Conservation (phyloP, 2,329 filamentous ascomycete genomes). For the Emericellopsis cladophorae region DNA sequence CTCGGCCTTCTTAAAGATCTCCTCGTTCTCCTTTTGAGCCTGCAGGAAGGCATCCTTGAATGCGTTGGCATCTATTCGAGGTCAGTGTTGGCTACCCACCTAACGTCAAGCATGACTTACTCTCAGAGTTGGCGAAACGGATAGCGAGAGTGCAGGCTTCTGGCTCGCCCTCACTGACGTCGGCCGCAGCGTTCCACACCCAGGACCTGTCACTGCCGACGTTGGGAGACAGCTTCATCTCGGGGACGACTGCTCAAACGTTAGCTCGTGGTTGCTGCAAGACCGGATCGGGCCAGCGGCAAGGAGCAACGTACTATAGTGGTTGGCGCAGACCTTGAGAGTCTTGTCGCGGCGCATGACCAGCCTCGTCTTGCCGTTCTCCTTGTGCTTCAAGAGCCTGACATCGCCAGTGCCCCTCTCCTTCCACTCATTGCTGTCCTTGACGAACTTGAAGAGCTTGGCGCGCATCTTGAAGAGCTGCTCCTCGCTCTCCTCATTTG, state of each 20-base stretch:
- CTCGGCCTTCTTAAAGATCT: constrained; percentile 51
- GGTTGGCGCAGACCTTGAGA: constrained; percentile 99
- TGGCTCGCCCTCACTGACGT: constrained; percentile 95
- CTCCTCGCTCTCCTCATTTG: constrained; percentile 96
- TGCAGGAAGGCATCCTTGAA: constrained; percentile 98
- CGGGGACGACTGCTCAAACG: constrained; percentile 55
- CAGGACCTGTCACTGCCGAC: constrained; percentile 96
- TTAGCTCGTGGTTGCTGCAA: constrained; percentile 28
- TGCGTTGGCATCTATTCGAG: constrained; percentile 65
- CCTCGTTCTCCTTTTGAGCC: constrained; percentile 93
- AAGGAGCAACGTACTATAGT: constrained; percentile 47
- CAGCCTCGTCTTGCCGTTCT: constrained; percentile 92
- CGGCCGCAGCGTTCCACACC: constrained; percentile 97
- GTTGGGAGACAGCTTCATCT: constrained; percentile 98
- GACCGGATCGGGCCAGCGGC: constrained; percentile 21
- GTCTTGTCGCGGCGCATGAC: constrained; percentile 99
- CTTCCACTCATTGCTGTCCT: constrained; percentile 92
- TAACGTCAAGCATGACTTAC: constrained; percentile 39
- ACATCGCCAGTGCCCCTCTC: constrained; percentile 97
- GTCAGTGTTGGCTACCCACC: no score
- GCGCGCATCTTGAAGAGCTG: constrained; percentile 99
- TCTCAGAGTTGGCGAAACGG: constrained; percentile 94
- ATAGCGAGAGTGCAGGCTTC: constrained; percentile 95
- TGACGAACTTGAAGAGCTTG: constrained; percentile 98
- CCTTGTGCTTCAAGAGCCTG: constrained; percentile 93